phyloP scores from a whole-genome alignment of 1,284 basidiomycete species.

The Cryptococcus amylolentus region DNA sequence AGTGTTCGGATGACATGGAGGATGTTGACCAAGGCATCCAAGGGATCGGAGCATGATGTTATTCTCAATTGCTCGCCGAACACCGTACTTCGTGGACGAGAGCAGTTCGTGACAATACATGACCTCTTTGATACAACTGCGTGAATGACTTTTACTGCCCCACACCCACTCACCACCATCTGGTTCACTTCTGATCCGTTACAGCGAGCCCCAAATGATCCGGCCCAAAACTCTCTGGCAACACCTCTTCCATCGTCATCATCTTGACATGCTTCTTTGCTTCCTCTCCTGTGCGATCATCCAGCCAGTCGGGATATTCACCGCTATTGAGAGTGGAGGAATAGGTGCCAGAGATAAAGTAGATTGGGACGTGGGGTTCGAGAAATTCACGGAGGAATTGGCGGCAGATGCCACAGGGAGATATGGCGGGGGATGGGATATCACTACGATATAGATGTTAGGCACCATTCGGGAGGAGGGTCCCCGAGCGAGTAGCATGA shows the following conservation, averaged over 20 bases:
- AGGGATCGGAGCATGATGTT: too few species aligned
- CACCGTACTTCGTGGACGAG: too few species aligned
- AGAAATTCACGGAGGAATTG: constrained; percentile 91
- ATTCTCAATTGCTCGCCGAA: too few species aligned
- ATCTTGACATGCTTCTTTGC: constrained; percentile 57
- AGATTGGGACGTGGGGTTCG: constrained; percentile 64
- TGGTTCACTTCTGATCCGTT: background rate
- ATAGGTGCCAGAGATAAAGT: constrained; percentile 71
- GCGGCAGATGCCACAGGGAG: constrained; percentile 87
- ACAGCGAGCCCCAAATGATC: constrained; percentile 55
- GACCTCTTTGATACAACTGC: background rate
- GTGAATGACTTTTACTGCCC: background rate
- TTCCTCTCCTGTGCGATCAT: constrained; percentile 43
- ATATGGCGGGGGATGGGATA: constrained; percentile 58
- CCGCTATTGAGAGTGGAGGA: constrained; percentile 29
- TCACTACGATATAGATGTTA: constrained; percentile 53
- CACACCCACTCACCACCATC: background rate
- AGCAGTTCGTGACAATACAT: background rate
- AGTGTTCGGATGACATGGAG: too few species aligned
- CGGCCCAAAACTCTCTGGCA: constrained; percentile 87
- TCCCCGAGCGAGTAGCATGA: background rate
- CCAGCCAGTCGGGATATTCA: constrained; percentile 24
- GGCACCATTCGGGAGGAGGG: background rate
- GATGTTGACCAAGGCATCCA: too few species aligned
- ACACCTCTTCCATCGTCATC: constrained; percentile 67